A percentile compares a stretch with the other conserved stretches of the same genome.
These are phyloP conservation scores for Pelagomonas calceolata DNA, from an alignment of 108 stramenopile species.

Conservation along the genomic window DNA sequence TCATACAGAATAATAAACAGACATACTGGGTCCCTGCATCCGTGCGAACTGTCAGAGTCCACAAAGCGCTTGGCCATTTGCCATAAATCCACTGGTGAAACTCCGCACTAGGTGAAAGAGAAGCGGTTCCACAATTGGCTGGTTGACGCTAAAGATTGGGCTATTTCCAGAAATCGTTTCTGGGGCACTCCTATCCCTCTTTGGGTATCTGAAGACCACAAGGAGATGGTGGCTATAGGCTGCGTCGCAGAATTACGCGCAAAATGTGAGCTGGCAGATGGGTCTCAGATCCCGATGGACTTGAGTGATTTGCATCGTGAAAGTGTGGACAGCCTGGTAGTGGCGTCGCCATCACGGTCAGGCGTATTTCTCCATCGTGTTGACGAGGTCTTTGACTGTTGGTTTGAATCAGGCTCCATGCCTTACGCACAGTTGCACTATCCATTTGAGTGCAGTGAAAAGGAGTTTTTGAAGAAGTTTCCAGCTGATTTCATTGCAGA, in stretches of 20 bases:
- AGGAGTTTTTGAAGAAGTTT: constrained; percentile 81
- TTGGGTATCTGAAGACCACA: constrained; percentile 85
- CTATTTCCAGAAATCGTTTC: constrained; percentile 91
- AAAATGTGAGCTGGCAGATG: constrained; percentile 54
- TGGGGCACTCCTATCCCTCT: constrained; percentile 99
- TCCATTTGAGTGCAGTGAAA: constrained; percentile 95
- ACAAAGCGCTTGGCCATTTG: no score
- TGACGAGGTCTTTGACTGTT: constrained; percentile 99
- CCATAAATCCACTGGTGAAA: no score
- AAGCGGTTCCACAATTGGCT: constrained; percentile 99
- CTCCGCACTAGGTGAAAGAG: constrained; percentile 91
- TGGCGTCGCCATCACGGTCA: constrained; percentile 88
- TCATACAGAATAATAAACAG: constrained; percentile 85
- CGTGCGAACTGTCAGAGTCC: no score
- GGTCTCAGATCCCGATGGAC: constrained; percentile 26
- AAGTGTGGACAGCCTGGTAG: constrained; percentile 78
- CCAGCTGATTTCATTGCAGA: constrained; percentile 99
- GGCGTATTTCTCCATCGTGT: constrained; percentile 67
- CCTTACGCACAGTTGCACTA: constrained; percentile 99
- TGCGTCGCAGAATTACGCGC: constrained; percentile 78
- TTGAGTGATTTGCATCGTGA: constrained; percentile 92
- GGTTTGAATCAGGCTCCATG: constrained; percentile 99
- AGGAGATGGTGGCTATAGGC: constrained; percentile 84
- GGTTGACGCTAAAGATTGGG: constrained; percentile 94
- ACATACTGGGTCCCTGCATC: constrained; percentile 88